Base-by-base conservation (phyloP, 805 yeast species). In the Pichia thaimueangensis region DNA sequence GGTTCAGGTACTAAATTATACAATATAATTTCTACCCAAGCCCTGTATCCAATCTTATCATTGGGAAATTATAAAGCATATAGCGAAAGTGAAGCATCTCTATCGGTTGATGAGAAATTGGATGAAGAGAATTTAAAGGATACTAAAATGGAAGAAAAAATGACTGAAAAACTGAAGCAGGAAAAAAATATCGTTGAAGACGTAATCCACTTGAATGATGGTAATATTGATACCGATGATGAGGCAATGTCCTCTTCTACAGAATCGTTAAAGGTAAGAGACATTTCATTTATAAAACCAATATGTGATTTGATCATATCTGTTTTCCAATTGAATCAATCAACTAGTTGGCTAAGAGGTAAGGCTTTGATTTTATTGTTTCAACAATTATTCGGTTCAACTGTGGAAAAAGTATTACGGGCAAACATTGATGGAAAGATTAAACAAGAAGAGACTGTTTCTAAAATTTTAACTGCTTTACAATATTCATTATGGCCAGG, bases 321-420 rank as follows among this genome's bases (percentile, higher is more conserved):
- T 0, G 55, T 87, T 2, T 89, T 89, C 60, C 78, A 84, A 24
- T 60, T 86, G 19, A 52, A 60, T n/a, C 58, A 49, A 15, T 70
- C 84, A 2, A 78, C 77, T 36, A 76, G 78, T 36, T 86, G 96
- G 95, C 61, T 89, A 2, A 67, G 95, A 41, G 97, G 96, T 0
- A 68, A 88, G 34, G 96, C 96, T 0, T 68, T 87, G 8, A 71
- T 88, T 30, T 78, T 87, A 5, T 76, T 89, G 4, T 63, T 89
- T 41, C 96, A 88, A 59, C 96, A 87, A 57, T 60, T 89, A 1
- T 69, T 89, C 30, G 97, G 97, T 0, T 84, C 91, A 2, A 83
- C 96, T 0, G 81, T 64, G 39, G 96, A 89, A 55, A 80, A 78
- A 55, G 76, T 74, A 41, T 70, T 78, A 5, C 63, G 80, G 31